Conservation (phyloP, 257 asterid genomes). For the Plantago ovata region DNA sequence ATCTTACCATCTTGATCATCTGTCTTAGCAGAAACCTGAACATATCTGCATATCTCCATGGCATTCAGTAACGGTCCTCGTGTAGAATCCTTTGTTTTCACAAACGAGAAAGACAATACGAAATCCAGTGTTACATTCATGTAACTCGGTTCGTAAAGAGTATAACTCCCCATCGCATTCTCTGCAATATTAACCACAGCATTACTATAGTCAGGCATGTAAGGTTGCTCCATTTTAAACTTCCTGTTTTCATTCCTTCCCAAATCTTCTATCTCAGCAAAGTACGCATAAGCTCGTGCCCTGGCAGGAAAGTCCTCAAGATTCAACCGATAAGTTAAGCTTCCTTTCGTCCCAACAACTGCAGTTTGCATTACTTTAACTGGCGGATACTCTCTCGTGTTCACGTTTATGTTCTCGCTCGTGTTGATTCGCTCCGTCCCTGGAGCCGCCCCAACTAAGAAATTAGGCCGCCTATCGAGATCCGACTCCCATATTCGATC, state of each 20-base stretch:
- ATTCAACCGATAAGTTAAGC: conserved; percentile 67
- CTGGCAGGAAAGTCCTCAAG: conserved; percentile 92
- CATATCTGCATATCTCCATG: conserved; percentile 81
- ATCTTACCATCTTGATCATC: conserved; percentile 66
- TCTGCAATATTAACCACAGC: conserved; percentile 95
- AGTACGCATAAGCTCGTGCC: conserved; percentile 89
- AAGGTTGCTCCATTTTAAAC: conserved; percentile 80
- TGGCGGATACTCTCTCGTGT: conserved; percentile 92
- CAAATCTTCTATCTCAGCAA: conserved; percentile 84
- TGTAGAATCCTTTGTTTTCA: conserved; percentile 68
- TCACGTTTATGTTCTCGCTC: conserved; percentile 43
- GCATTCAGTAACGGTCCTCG: conserved; percentile 82
- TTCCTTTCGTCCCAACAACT: conserved; percentile 75
- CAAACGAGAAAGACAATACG: conserved; percentile 74
- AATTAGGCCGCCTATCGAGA: conserved; percentile 67
- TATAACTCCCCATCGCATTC: conserved; percentile 90
- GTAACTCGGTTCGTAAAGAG: conserved; percentile 90
- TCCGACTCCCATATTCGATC: conserved; percentile 98
- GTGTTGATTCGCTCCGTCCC: conserved; percentile 88
- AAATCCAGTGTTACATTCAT: conserved; percentile 81
- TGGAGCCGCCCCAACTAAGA: conserved; percentile 86
- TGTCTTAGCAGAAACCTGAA: conserved; percentile 67
- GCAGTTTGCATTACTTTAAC: conserved; percentile 96
- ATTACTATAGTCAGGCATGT: conserved; percentile 72
- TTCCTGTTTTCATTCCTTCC: conserved; percentile 62